phyloP scores from a whole-genome alignment of 768 basidiomycete genomes.

The Terana coerulea region DNA sequence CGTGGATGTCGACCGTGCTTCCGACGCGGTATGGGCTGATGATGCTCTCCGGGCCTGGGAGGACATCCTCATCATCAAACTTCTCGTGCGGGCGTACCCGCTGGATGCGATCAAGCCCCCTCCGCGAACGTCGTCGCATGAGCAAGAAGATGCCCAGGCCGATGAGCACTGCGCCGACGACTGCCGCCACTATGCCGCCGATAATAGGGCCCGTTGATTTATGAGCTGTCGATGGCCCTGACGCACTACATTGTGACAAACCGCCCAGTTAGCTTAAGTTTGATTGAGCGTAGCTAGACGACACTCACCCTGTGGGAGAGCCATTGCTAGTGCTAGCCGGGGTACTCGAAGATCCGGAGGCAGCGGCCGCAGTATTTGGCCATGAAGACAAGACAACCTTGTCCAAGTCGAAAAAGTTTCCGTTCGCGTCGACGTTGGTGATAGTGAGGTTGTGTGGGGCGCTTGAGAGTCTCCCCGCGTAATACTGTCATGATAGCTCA shows the following conservation, averaged over 20 bases:
- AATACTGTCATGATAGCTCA: too few species aligned
- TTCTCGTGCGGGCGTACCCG: background rate
- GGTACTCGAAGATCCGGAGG: too few species aligned
- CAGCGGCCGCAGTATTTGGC: too few species aligned
- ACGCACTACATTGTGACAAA: too few species aligned
- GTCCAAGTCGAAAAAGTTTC: background rate
- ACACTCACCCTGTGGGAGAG: too few species aligned
- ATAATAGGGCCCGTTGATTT: background rate
- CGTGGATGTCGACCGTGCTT: background rate
- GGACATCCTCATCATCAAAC: background rate
- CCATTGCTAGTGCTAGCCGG: too few species aligned
- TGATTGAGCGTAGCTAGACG: too few species aligned
- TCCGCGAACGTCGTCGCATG: background rate
- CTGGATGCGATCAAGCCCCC: conserved; percentile 3
- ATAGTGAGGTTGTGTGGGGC: background rate
- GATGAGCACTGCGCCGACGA: background rate
- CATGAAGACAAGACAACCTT: background rate
- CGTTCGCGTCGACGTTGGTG: background rate
- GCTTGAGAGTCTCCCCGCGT: too few species aligned
- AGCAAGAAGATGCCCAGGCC: background rate
- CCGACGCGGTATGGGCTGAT: background rate
- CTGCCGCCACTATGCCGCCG: background rate
- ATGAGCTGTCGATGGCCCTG: too few species aligned
- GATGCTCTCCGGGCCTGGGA: background rate
- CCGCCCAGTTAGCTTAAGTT: too few species aligned